Conservation (phyloP, 192 early-diverging fungal species). For the Backusella sp. region DNA sequence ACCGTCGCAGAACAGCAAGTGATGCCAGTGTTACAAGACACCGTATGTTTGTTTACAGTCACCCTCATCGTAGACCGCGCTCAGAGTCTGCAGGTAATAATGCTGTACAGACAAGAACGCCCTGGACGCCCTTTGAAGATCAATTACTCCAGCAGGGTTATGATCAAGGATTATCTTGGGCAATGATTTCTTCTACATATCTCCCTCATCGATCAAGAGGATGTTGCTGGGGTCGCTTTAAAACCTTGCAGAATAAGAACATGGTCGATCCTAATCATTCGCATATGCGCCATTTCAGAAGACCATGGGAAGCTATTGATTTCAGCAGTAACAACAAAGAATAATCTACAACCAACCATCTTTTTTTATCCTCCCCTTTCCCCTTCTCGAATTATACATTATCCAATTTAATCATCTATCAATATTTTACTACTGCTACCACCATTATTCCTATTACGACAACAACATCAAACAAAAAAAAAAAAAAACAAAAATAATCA, state of each 20-base stretch:
- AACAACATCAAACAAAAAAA: not conserved
- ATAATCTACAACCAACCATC: not conserved
- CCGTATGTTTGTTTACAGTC: slow-evolving; percentile 15
- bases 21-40: slow-evolving; percentile 9
- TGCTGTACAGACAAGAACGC: slow-evolving; percentile 19
- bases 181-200: slow-evolving; percentile 32
- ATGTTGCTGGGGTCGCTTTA: slow-evolving; percentile 29
- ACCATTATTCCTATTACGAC: not conserved
- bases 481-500: not conserved
- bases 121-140: slow-evolving; percentile 28
- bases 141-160: slow-evolving; percentile 27
- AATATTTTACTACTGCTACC: not conserved
- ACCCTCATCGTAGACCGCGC: slow-evolving; percentile 8
- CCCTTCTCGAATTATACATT: not conserved
- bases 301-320: slow-evolving; percentile 16
- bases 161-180: slow-evolving; percentile 32
- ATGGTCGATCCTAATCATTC: slow-evolving; percentile 14
- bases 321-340: not conserved
- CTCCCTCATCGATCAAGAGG: slow-evolving; percentile 30
- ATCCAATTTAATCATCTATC: not conserved
- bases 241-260: slow-evolving; percentile 25
- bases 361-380: too few species aligned
- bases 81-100: not conserved
- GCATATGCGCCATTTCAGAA: slow-evolving; percentile 18
- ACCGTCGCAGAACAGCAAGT: slow-evolving; percentile 5